Percentiles rank a stretch among this genome's conserved stretches.
phyloP scores from a whole-genome alignment of 345 rosid species.

The Eucalyptus fibrosa region DNA sequence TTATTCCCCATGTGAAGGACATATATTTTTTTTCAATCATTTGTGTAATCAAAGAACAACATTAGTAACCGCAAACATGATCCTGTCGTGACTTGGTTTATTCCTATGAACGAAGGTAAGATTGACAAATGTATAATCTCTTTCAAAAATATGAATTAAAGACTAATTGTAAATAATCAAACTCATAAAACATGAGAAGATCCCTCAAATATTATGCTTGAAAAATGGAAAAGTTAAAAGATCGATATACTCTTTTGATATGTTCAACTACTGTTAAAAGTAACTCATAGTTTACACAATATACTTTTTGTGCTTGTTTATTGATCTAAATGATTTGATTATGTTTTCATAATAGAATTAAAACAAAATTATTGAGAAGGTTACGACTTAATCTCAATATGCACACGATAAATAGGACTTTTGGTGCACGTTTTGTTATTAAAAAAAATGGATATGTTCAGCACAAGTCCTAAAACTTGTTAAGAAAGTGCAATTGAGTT shows the following conservation, averaged over 20 bases:
- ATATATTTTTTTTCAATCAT: neutral
- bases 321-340: neutral
- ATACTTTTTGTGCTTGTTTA: neutral
- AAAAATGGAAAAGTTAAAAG: no score
- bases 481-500: no score
- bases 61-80: neutral
- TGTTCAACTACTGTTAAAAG: neutral
- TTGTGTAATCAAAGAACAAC: neutral
- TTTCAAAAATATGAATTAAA: neutral
- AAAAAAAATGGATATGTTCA: no score
- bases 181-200: neutral
- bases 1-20: neutral
- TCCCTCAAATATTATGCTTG: neutral
- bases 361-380: neutral
- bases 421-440: neutral
- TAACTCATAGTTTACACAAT: neutral
- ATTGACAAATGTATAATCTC: neutral
- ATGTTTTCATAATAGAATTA: accelerated
- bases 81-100: neutral
- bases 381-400: neutral
- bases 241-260: neutral
- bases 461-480: no score
- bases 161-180: no score
- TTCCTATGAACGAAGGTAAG: neutral
- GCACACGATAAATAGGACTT: neutral